Conservation (phyloP, 2,329 filamentous ascomycete species). For the Cytospora paraplurivora region DNA sequence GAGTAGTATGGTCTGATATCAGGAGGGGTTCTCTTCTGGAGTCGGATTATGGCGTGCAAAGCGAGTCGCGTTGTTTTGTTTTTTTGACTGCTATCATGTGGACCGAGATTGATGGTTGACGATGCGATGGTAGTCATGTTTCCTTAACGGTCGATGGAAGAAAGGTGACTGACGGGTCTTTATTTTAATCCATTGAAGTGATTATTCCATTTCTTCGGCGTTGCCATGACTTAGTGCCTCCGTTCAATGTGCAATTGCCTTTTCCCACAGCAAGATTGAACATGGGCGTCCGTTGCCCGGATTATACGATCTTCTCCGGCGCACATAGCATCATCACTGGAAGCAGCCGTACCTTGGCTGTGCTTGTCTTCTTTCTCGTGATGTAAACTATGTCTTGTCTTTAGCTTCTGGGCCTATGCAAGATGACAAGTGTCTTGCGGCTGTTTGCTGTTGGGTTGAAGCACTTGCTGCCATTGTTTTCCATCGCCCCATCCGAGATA, state of each 20-base stretch:
- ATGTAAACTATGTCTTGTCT: too few relatives aligned
- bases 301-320: neutral
- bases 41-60: constrained; percentile 25
- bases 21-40: constrained; percentile 10
- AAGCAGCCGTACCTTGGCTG: too few relatives aligned
- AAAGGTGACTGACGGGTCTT: constrained; percentile 15
- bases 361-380: too few relatives aligned
- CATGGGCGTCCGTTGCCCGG: neutral
- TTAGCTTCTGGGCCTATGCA: too few relatives aligned
- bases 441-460: too few relatives aligned
- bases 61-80: constrained; percentile 23
- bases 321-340: neutral
- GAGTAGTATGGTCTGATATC: constrained; percentile 10
- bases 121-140: constrained; percentile 25
- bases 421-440: too few relatives aligned
- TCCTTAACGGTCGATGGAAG: constrained; percentile 16
- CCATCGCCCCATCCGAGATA: too few relatives aligned
- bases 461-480: too few relatives aligned
- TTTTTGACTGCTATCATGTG: constrained; percentile 13
- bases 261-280: neutral
- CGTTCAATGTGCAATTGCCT: neutral
- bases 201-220: constrained; percentile 14
- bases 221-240: neutral
- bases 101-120: constrained; percentile 25
- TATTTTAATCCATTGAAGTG: constrained; percentile 30